A percentile compares a stretch with the other conserved stretches of the same genome.
Evolutionary conservation across 495 filamentous ascomycete genomes (phyloP).

Genomic region (Penicillium mononematosum): DNA sequence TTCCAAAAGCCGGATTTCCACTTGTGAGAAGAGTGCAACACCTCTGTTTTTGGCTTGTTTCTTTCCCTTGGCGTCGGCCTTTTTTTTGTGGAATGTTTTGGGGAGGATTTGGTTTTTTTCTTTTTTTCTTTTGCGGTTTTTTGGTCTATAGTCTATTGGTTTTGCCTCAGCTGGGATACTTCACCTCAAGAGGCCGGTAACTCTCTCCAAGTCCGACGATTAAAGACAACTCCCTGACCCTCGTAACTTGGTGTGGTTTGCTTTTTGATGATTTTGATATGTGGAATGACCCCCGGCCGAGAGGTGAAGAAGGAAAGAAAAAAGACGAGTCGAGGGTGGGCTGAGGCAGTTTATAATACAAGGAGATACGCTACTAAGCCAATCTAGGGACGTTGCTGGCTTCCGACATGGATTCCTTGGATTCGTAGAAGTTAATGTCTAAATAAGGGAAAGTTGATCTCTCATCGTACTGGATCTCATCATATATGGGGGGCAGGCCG

Average conservation of each 20-base stretch:
- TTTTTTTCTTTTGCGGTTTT: background rate
- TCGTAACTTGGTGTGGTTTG: background rate
- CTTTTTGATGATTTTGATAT: background rate
- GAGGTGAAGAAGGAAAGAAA: constrained; percentile 8
- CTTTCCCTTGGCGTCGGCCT: background rate
- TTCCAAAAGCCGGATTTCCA: constrained; percentile 9
- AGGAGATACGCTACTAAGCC: background rate
- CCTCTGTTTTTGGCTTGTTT: constrained; percentile 5
- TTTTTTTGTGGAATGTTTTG: constrained; percentile 1
- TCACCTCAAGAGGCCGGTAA: background rate
- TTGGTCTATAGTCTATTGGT: no score
- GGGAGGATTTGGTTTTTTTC: constrained; percentile 1
- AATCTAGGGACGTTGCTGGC: background rate
- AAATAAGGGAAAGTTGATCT: background rate
- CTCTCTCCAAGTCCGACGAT: constrained; percentile 3
- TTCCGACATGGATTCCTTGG: background rate
- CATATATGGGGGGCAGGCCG: background rate
- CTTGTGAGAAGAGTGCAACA: background rate
- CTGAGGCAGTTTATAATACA: background rate
- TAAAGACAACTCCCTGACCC: background rate
- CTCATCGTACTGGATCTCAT: background rate
- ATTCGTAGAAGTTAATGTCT: background rate
- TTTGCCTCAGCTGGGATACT: constrained; percentile 2
- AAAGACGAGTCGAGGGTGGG: background rate
- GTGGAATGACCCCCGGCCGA: background rate